phyloP scores from a whole-genome alignment of 768 basidiomycete species.

The Panaeolus papilionaceus region DNA sequence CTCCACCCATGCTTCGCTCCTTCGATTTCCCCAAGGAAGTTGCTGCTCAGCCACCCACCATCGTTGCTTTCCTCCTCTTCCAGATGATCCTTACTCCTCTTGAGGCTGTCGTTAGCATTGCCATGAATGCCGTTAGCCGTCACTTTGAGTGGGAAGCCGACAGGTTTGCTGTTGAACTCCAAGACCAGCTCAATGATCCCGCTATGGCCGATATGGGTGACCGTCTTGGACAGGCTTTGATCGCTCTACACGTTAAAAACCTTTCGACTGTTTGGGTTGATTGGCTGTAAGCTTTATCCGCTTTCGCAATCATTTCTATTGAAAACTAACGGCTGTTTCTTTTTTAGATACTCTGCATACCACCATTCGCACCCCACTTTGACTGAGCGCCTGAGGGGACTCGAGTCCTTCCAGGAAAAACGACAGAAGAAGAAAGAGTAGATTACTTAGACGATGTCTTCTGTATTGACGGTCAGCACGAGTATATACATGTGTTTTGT shows the following conservation, averaged over 20 bases:
- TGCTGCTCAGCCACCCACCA: conserved; percentile 73
- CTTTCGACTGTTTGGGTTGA: conserved; percentile 94
- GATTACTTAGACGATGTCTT: not conserved
- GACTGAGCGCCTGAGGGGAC: conserved; percentile 83
- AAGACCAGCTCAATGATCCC: conserved; percentile 52
- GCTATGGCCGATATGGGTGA: conserved; percentile 88
- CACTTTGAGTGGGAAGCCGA: conserved; percentile 95
- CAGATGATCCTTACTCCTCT: conserved; percentile 88
- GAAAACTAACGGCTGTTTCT: conserved; percentile 15
- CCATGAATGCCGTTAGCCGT: conserved; percentile 83
- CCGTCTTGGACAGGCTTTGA: conserved; percentile 80
- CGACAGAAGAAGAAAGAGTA: conserved; percentile 47
- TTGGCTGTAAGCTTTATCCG: conserved; percentile 68
- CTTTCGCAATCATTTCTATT: conserved; percentile 10
- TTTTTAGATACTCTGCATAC: conserved; percentile 84
- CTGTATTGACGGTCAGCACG: not conserved
- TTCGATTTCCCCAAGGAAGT: conserved; percentile 80
- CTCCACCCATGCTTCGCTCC: conserved; percentile 76
- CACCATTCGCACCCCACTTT: conserved; percentile 97
- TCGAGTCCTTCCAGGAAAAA: conserved; percentile 69
- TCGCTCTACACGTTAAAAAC: conserved; percentile 91
- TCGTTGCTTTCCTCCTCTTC: conserved; percentile 88
- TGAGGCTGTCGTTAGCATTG: conserved; percentile 73
- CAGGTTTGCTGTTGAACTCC: conserved; percentile 79
- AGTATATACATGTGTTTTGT: not conserved